These are phyloP conservation scores for Ballota nigra DNA, from an alignment of 257 asterid species.

Conservation along the genomic window DNA sequence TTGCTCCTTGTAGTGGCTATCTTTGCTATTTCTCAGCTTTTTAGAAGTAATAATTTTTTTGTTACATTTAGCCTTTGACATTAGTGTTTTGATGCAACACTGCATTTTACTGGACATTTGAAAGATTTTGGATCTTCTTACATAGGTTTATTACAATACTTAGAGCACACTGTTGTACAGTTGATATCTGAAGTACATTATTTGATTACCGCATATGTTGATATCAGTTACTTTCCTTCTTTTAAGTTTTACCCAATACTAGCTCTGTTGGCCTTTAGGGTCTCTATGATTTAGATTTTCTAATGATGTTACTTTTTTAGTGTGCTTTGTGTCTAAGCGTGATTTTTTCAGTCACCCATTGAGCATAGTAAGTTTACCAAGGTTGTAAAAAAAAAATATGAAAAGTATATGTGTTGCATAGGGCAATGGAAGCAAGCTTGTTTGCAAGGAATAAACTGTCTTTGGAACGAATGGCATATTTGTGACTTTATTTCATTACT, in stretches of 20 bases:
- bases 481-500: slow-evolving; percentile 1
- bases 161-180: not conserved
- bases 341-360: not conserved
- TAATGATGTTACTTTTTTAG: not conserved
- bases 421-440: no score
- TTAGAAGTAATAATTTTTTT: no score
- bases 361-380: not conserved
- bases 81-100: not conserved
- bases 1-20: slow-evolving; percentile 9
- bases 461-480: not conserved
- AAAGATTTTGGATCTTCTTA: not conserved
- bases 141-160: not conserved
- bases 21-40: not conserved
- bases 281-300: not conserved
- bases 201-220: slow-evolving; percentile 6
- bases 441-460: slow-evolving; percentile 5
- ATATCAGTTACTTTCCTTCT: slow-evolving; percentile 2
- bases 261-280: not conserved
- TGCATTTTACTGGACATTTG: slow-evolving; percentile 6
- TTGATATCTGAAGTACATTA: not conserved
- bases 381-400: not conserved
- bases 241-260: not conserved
- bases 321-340: not conserved
- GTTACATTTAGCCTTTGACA: no score
- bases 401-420: not conserved